Base-by-base conservation (phyloP, 202 grass and related monocot genomes). In the Hordeum pubiflorum region DNA sequence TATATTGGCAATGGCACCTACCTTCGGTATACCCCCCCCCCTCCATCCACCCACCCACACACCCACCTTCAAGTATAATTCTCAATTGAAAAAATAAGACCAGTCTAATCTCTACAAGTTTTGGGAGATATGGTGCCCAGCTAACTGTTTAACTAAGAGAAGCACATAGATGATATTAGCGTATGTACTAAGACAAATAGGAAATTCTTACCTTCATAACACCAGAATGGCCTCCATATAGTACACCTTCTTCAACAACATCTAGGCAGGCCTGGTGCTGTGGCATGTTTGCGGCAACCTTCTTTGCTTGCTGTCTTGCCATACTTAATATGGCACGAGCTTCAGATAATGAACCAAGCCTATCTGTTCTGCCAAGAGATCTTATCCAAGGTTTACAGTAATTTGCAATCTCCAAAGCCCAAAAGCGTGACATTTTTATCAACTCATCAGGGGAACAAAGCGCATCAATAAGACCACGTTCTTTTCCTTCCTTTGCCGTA, bases 321-420 rank as follows among this genome's bases (percentile, higher is more conserved):
- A 73, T 79, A 79, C 31, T 90, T 72, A 99, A 82, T 76, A 96
- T 40, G 18, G 83, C 78, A 90, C 78, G 85, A 76, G 92, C 97
- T 86, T 99, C 96, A 86, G 91, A 92, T 31, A 99, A 87, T 41
- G 97, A 90, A 57, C 89, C 78, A 82, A 99, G 77, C 75, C 75
- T 96, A 86, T 96, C 96, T 55, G 90, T 96, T 79, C 91, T 89
- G 36, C 81, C 88, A 76, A 99, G 87, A 89, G 92, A 90, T 77
- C 40, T 93, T 79, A 91, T 80, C 96, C 96, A 99, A 72, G 96
- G 90, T 85, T 90, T 99, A 62, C 81, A 74, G 9, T 82, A 87
- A 46, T 87, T 92, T 66, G 91, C 92, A 75, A 99, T 93, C 52
- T 96, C 92, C 39, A 99, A 56, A 50, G 97, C 97, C 97, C 97